Conservation (phyloP, 345 rosid species). For the Physaria fendleri region DNA sequence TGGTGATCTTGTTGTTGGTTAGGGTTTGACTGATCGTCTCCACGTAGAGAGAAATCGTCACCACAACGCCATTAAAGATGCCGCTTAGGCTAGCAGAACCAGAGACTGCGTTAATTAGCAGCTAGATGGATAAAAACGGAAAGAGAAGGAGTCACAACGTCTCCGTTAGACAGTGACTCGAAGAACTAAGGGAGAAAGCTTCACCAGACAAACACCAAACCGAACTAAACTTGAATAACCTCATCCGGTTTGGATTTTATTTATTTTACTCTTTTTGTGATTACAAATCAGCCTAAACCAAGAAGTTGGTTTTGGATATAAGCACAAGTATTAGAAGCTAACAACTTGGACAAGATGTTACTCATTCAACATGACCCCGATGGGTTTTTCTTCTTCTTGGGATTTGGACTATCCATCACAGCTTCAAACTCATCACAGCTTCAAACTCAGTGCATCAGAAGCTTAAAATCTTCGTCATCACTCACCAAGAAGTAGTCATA, state of each 20-base stretch:
- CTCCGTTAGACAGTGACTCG: constrained; percentile 47
- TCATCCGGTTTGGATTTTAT: not conserved
- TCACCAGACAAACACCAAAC: not conserved
- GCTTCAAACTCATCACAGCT: constrained; percentile 25
- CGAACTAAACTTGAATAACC: not conserved
- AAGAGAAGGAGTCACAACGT: constrained; percentile 45
- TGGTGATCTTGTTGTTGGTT: constrained; percentile 33
- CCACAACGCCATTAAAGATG: constrained; percentile 69
- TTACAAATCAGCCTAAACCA: constrained; percentile 17
- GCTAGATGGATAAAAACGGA: constrained; percentile 52
- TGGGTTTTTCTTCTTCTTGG: constrained; percentile 6
- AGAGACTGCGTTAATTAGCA: constrained; percentile 55
- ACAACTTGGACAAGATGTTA: too few species aligned
- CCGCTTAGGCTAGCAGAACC: constrained; percentile 51
- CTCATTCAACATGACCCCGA: too few species aligned
- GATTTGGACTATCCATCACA: not conserved
- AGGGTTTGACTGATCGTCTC: constrained; percentile 52
- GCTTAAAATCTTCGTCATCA: constrained; percentile 49
- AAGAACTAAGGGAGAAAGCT: not conserved
- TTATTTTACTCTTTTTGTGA: constrained; percentile 11
- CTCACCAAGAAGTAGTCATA: constrained; percentile 72
- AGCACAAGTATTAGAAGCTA: too few species aligned
- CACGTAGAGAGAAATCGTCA: constrained; percentile 76
- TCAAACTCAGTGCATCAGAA: constrained; percentile 57
- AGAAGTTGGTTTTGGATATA: constrained; percentile 22